phyloP scores from a whole-genome alignment of 2,329 filamentous ascomycete species.

The Aspergillus sp. region DNA sequence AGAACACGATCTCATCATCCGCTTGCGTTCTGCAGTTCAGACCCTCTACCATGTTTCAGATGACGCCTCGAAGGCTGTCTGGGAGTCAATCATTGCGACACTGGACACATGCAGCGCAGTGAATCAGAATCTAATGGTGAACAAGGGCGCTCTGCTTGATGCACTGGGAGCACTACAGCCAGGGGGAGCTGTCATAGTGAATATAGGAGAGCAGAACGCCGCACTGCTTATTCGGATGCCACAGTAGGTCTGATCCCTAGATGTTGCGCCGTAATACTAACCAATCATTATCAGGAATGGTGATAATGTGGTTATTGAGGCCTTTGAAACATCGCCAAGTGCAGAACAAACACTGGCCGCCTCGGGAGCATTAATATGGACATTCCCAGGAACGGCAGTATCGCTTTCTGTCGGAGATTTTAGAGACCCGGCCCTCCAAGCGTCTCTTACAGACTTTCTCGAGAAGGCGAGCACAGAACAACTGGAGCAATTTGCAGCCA shows the following conservation, averaged over 20 bases:
- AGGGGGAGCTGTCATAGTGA: constrained; percentile 43
- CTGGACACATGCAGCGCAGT: constrained; percentile 18
- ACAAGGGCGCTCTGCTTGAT: constrained; percentile 25
- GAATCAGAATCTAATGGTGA: constrained; percentile 19
- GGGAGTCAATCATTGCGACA: constrained; percentile 9
- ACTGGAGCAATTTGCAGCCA: constrained; percentile 56
- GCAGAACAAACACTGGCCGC: constrained; percentile 56
- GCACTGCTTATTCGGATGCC: constrained; percentile 45
- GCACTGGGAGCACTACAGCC: constrained; percentile 31
- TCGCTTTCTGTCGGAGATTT: constrained; percentile 48
- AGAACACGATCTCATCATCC: constrained; percentile 28
- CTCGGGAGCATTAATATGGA: constrained; percentile 56
- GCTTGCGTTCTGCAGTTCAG: constrained; percentile 22
- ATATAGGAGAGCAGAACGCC: constrained; percentile 54
- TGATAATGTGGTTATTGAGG: constrained; percentile 54
- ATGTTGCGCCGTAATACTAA: background rate
- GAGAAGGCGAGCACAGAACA: constrained; percentile 58
- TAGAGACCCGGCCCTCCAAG: constrained; percentile 47
- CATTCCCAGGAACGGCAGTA: constrained; percentile 60
- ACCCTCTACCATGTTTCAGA: background rate
- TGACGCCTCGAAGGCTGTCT: constrained; percentile 1
- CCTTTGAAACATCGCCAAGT: constrained; percentile 61
- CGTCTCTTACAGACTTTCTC: constrained; percentile 54
- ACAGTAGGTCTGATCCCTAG: constrained; percentile 4
- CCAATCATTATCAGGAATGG: background rate